Evolutionary conservation across 1,284 basidiomycete genomes (phyloP).

Genomic region (Malassezia sp.): DNA sequence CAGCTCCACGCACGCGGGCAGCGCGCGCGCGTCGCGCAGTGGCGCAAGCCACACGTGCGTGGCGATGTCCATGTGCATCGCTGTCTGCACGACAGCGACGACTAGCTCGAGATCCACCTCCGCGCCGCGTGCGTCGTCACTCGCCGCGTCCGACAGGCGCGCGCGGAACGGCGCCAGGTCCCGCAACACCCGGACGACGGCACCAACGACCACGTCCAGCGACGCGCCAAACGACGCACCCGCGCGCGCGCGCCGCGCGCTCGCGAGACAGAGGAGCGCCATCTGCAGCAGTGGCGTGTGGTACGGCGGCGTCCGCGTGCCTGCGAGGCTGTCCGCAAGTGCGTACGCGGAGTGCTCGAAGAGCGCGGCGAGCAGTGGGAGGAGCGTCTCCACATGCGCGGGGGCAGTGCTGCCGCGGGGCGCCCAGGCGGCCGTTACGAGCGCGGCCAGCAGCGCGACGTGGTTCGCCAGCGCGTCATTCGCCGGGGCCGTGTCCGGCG

Average conservation of each 20-base stretch:
- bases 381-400: not conserved
- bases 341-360: slow-evolving; percentile 7
- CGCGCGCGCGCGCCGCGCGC: not conserved
- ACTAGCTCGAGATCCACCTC: slow-evolving; percentile 15
- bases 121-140: slow-evolving; percentile 1
- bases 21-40: slow-evolving; percentile 1
- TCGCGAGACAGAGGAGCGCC: too few relatives aligned
- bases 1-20: not conserved
- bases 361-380: not conserved
- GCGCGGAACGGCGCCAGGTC: too few relatives aligned
- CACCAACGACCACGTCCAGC: not conserved
- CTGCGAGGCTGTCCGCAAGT: not conserved
- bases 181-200: too few relatives aligned
- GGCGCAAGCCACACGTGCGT: slow-evolving; percentile 4
- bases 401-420: not conserved
- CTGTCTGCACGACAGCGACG: slow-evolving; percentile 19
- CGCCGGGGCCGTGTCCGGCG: not conserved
- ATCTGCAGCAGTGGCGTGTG: too few relatives aligned
- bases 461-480: not conserved
- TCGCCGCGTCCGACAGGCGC: not conserved
- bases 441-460: slow-evolving; percentile 1
- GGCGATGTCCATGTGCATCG: not conserved
- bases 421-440: slow-evolving; percentile 6
- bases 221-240: not conserved
- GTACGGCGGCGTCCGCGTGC: too few relatives aligned